Percentiles rank a stretch among this genome's conserved stretches.
Evolutionary conservation across 352 stramenopile species (phyloP).

Genomic region (Pythium dissotocum): DNA sequence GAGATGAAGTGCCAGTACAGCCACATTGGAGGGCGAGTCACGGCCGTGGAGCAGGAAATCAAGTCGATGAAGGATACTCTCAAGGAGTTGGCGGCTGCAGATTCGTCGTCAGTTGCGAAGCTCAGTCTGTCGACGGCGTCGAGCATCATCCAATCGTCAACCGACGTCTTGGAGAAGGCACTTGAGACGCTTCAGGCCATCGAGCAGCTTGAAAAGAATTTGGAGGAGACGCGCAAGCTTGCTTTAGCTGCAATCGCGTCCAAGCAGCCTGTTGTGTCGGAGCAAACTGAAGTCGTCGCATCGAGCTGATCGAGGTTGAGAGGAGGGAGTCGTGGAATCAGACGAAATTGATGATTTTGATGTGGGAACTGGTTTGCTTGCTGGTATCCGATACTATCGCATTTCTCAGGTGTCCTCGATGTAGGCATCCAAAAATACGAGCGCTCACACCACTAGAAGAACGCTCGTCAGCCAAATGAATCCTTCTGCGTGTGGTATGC

Average conservation of each 20-base stretch:
- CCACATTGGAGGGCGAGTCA: slow-evolving; percentile 47
- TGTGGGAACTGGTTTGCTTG: neutral
- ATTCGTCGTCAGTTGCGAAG: slow-evolving; percentile 42
- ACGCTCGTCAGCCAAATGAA: neutral
- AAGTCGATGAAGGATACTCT: slow-evolving; percentile 22
- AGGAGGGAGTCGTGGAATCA: neutral
- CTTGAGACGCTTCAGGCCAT: slow-evolving; percentile 55
- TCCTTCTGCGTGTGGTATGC: neutral
- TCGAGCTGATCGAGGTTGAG: slow-evolving; percentile 23
- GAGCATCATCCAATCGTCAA: slow-evolving; percentile 54
- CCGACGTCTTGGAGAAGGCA: slow-evolving; percentile 56
- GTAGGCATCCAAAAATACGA: neutral
- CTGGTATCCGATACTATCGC: slow-evolving; percentile 15
- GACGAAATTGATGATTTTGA: neutral
- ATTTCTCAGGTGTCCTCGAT: neutral
- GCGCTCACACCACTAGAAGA: neutral
- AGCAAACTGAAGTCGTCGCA: slow-evolving; percentile 11
- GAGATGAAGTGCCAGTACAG: slow-evolving; percentile 75
- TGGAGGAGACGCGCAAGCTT: slow-evolving; percentile 3
- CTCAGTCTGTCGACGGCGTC: slow-evolving; percentile 57
- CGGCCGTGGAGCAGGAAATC: slow-evolving; percentile 57
- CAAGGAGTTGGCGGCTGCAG: slow-evolving; percentile 2
- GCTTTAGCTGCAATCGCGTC: neutral
- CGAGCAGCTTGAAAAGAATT: slow-evolving; percentile 32
- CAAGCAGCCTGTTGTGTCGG: slow-evolving; percentile 1